Base-by-base conservation (phyloP, 2,329 filamentous ascomycete species). In the Bipolaris oryzae region DNA sequence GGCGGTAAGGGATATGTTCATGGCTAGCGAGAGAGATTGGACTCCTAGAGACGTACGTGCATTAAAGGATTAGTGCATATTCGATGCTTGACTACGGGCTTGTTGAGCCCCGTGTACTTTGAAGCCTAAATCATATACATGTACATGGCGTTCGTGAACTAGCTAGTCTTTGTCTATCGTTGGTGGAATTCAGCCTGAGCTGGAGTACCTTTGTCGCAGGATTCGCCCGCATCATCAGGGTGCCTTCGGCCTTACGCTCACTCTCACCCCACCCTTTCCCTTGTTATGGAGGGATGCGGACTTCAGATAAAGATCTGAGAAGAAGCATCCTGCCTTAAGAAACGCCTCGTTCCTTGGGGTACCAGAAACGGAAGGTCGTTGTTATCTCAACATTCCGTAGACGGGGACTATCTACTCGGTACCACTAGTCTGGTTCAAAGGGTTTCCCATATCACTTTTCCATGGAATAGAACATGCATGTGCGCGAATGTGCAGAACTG, bases 11-110 rank as follows among this genome's bases (percentile, higher is more conserved):
- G 75, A 78, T 39, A 67, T 78, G 61, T 78, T 77, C 64, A 77
- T 74, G 66, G 76, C 76, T 43, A 68, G 67, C 6, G 70, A 74
- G 33, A 70, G 67, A 44, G 67, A 77, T 38, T 78, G 76, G 74
- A 73, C 74, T 20, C 31, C 50, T 13, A 43, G 44, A 16, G 50
- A 44, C 28, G 10, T 11, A 13, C 34, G 47, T 43, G 11, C 37
- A 50, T n/a, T 44, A 23, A 54, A 18, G 3, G 45, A 20, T 33
- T 34, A 28, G 25, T 34, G n/a, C 46, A 20, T 2, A 11, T 31
- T 31, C 7, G 28, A 31, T 31, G 28, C 28, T 10, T 13, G 10
- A 31, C 10, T 31, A 31, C 28, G 3, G 9, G 39, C 21, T 13
- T 42, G 34, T 37, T 51, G 25, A 42, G n/a, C 15, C 38, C 11